Conservation (phyloP, 2,329 filamentous ascomycete species). For the Grosmannia penicillata region DNA sequence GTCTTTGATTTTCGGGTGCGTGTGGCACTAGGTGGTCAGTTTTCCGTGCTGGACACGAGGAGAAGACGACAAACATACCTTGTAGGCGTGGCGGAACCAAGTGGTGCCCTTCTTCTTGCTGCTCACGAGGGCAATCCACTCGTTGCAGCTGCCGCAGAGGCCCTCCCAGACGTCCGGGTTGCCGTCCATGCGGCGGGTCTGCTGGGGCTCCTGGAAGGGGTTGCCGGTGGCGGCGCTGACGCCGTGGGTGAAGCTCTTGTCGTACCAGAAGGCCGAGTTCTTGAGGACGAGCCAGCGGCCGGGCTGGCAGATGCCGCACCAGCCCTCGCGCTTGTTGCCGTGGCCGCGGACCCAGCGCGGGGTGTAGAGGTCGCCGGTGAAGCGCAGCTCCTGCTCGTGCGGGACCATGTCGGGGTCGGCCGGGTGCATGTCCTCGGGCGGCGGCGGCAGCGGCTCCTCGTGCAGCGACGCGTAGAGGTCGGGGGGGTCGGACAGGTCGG, state of each 20-base stretch:
- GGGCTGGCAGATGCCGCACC: constrained; percentile 80
- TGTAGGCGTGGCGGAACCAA: constrained; percentile 83
- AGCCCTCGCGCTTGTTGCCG: constrained; percentile 76
- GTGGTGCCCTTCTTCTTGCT: constrained; percentile 88
- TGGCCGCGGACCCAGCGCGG: constrained; percentile 74
- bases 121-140: constrained; percentile 69
- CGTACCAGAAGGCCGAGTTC: constrained; percentile 87
- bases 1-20: constrained; percentile 57
- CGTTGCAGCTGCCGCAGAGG: constrained; percentile 61
- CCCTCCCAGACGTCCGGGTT: constrained; percentile 75
- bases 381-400: constrained; percentile 65
- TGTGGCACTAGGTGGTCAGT: constrained; percentile 40
- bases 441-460: constrained; percentile 59
- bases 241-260: constrained; percentile 80
- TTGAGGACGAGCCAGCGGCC: constrained; percentile 77
- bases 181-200: constrained; percentile 62
- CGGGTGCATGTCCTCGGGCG: constrained; percentile 70
- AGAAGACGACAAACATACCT: constrained; percentile 34
- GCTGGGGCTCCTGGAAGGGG: constrained; percentile 62
- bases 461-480: constrained; percentile 63
- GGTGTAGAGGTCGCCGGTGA: constrained; percentile 70
- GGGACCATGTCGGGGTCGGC: constrained; percentile 60
- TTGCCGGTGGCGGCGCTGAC: constrained; percentile 70
- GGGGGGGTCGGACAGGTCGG: constrained; percentile 59
- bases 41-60: rapidly evolving